These are phyloP conservation scores for Rhizophora apiculata DNA, from an alignment of 345 rosid species.

Conservation along the genomic window DNA sequence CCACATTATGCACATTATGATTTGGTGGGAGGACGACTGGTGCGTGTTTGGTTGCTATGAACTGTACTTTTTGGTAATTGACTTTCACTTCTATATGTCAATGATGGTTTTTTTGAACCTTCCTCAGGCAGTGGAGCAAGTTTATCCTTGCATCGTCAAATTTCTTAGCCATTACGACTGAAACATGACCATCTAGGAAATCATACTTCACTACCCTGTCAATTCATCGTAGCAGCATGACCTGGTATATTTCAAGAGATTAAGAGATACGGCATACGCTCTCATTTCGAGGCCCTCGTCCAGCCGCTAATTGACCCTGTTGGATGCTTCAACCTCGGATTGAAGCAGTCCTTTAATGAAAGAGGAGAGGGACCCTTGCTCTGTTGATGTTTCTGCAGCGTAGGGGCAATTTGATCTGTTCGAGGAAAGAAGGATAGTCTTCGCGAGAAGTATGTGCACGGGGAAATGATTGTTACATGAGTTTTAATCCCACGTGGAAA, in stretches of 20 bases:
- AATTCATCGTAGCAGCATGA: neutral
- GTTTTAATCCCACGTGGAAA: neutral
- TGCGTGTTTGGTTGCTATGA: slow-evolving; percentile 26
- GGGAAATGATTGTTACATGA: neutral
- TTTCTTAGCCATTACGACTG: slow-evolving; percentile 61
- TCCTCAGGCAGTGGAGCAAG: slow-evolving; percentile 84
- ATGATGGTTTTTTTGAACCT: neutral
- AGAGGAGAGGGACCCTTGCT: too few species aligned
- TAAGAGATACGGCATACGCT: neutral
- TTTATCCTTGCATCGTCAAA: slow-evolving; percentile 74
- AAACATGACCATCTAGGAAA: slow-evolving; percentile 19
- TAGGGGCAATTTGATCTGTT: too few species aligned
- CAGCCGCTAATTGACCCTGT: neutral
- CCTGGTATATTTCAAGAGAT: neutral
- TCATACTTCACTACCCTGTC: neutral
- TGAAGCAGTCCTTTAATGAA: too few species aligned
- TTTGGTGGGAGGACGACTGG: slow-evolving; percentile 69
- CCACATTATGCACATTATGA: slow-evolving; percentile 80
- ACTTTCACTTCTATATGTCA: slow-evolving; percentile 8
- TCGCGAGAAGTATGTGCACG: neutral
- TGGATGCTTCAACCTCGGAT: too few species aligned
- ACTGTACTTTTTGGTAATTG: slow-evolving; percentile 12
- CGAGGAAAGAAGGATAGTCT: neutral
- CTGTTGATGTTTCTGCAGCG: too few species aligned
- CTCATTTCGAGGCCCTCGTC: neutral